These are phyloP conservation scores for Neofusicoccum kwambonambiense DNA, from an alignment of 2,329 filamentous ascomycete genomes.

Conservation along the genomic window DNA sequence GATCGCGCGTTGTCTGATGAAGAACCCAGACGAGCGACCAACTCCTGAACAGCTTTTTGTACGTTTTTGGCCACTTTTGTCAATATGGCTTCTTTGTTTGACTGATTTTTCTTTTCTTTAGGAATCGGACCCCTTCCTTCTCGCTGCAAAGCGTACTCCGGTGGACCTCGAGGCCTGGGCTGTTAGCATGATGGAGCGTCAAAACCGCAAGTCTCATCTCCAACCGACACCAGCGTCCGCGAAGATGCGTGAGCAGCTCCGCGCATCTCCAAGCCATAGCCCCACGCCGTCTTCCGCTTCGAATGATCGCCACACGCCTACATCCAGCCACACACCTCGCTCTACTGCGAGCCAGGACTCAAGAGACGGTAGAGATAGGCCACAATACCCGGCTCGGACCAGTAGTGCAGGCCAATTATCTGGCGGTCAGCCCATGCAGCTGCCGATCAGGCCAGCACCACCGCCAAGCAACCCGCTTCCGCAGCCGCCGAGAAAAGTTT, in stretches of 20 bases:
- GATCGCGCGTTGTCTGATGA: conserved; percentile 92
- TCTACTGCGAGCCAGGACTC: conserved; percentile 22
- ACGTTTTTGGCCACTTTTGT: conserved; percentile 39
- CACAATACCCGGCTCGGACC: conserved; percentile 43
- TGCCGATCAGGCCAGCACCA: conserved; percentile 48
- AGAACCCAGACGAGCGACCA: conserved; percentile 82
- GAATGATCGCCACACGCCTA: conserved; percentile 22
- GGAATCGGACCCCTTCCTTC: conserved; percentile 92
- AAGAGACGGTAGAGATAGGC: conserved; percentile 28
- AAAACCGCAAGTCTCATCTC: conserved; percentile 93
- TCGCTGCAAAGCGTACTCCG: conserved; percentile 93
- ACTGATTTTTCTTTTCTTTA: conserved; percentile 39
- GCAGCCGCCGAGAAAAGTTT: conserved; percentile 15
- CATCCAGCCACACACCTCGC: conserved; percentile 19
- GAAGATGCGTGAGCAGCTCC: conserved; percentile 38
- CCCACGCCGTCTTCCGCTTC: conserved; percentile 27
- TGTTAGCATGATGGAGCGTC: conserved; percentile 85
- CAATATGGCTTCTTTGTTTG: background rate
- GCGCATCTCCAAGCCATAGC: conserved; percentile 25
- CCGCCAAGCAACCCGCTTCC: conserved; percentile 23
- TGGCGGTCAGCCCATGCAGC: conserved; percentile 35
- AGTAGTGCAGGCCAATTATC: conserved; percentile 40
- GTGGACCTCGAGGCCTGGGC: conserved; percentile 95
- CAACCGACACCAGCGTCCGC: conserved; percentile 77
- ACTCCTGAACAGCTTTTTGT: conserved; percentile 93